A percentile compares a stretch with the other conserved stretches of the same genome.
These are phyloP conservation scores for Polyporus arcularius DNA, from an alignment of 768 basidiomycete genomes.

Conservation along the genomic window DNA sequence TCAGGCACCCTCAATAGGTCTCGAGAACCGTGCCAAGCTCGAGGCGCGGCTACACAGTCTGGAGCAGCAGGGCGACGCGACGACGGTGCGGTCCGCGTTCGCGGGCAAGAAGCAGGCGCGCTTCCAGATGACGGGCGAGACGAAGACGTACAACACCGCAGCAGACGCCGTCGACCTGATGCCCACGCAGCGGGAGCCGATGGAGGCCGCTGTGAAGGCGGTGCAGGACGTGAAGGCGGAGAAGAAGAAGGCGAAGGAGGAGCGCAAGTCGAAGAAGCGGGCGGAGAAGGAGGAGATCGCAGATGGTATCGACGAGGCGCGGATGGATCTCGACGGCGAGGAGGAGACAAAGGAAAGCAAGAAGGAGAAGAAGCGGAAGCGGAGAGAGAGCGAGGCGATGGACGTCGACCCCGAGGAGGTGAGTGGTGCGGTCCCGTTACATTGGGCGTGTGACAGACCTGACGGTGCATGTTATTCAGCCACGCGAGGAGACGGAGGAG, in stretches of 20 bases:
- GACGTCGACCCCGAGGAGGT: constrained; percentile 45
- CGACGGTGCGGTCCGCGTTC: constrained; percentile 58
- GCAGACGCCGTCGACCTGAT: constrained; percentile 84
- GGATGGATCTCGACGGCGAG: constrained; percentile 49
- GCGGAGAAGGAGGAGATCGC: constrained; percentile 44
- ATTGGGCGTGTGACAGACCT: constrained; percentile 8
- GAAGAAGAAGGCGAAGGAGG: constrained; percentile 70
- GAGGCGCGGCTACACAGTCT: constrained; percentile 90
- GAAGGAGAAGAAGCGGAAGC: constrained; percentile 47
- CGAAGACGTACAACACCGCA: constrained; percentile 82
- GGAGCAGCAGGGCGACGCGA: constrained; percentile 78
- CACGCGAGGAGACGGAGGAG: constrained; percentile 71
- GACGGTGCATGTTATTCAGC: background rate
- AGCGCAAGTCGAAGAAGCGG: constrained; percentile 55
- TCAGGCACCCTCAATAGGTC: constrained; percentile 80
- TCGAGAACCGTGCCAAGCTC: constrained; percentile 93
- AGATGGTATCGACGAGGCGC: constrained; percentile 17
- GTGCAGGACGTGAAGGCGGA: constrained; percentile 86
- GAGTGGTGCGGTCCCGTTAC: constrained; percentile 19
- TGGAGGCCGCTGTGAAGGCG: constrained; percentile 71
- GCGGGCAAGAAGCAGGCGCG: constrained; percentile 49
- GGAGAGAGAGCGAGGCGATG: constrained; percentile 56
- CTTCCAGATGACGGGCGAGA: constrained; percentile 80
- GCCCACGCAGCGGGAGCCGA: constrained; percentile 82
- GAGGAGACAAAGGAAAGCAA: constrained; percentile 39